Evolutionary conservation across 306 rosid genomes (phyloP), one percentile per base, ranked within the genome.

Genomic region (Hippophae gyantsensis): DNA sequence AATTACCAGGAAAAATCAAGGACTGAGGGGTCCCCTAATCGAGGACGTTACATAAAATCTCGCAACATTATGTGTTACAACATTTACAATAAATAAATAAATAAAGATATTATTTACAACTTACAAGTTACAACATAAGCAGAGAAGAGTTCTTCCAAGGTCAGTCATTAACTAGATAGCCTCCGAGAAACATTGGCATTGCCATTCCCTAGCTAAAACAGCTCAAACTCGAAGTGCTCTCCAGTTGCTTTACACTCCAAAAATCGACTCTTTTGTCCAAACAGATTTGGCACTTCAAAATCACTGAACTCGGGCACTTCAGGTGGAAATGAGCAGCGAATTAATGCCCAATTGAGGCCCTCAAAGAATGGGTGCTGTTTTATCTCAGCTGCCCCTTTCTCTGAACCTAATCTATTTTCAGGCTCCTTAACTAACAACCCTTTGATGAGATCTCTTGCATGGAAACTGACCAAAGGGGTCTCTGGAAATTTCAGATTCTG

Each of bases 311-410:
- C 90, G 0, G 96, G 96, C 60, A 82, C 58, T 75, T 85, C 96
- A 0, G 96, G 96, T 1, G 96, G 96, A 68, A 69, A 58, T 10
- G 94, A 74, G 42, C 94, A 85, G 3, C 96, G 87, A 62, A 88
- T 88, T 61, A 88, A 69, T 2, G 96, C 96, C 96, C 96, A 88
- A 69, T 85, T 88, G 68, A 88, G 69, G 63, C 94, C 94, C 68
- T 85, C 90, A 5, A 88, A 88, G 82, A 88, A 88, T 2, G 94
- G 96, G 55, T 88, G 96, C 54, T 81, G 90, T 70, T 88, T 88
- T 42, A 88, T 85, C 80, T 88, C 96, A 6, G 90, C 96, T 1
- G 96, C 86, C 1, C 96, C 96, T 80, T 81, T 85, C 73, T 76
- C 80, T 4, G 94, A 65, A 65, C 96, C 96, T 60, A 88, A 77